Percentiles rank a stretch among this genome's conserved stretches.
Evolutionary conservation across 768 basidiomycete genomes (phyloP).

Genomic region (Lentinula sp.): DNA sequence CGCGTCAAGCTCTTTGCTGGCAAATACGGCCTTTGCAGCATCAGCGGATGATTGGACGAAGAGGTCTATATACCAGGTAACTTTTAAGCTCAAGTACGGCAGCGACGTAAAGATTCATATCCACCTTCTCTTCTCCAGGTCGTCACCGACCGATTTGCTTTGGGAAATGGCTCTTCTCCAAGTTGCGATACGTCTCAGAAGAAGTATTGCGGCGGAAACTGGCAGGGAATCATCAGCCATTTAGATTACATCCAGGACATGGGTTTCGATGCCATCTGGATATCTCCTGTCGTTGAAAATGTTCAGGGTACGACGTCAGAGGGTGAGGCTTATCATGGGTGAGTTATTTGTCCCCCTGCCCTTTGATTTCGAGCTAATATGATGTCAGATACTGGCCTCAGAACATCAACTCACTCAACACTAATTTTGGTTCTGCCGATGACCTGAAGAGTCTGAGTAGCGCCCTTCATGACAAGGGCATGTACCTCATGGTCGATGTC

Average conservation of each 20-base stretch:
- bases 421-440: constrained; percentile 63
- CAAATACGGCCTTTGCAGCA: neutral
- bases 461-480: constrained; percentile 60
- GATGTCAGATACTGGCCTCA: constrained; percentile 32
- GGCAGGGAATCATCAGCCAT: constrained; percentile 53
- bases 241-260: constrained; percentile 71
- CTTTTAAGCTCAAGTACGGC: neutral
- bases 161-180: constrained; percentile 35
- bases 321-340: constrained; percentile 72
- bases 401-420: constrained; percentile 59
- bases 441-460: constrained; percentile 64
- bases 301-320: constrained; percentile 52
- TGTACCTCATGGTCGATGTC: constrained; percentile 66
- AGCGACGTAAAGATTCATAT: neutral
- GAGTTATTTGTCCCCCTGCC: constrained; percentile 23
- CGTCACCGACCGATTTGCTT: constrained; percentile 65
- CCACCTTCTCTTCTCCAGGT: constrained; percentile 24
- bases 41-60: constrained; percentile 17
- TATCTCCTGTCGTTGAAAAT: constrained; percentile 65
- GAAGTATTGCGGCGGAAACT: constrained; percentile 70
- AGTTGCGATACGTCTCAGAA: constrained; percentile 47
- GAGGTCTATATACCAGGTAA: constrained; percentile 21
- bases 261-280: constrained; percentile 77
- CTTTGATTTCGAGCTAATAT: neutral
- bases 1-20: neutral